Conservation (phyloP, 345 rosid genomes). For the Citrus inodora region DNA sequence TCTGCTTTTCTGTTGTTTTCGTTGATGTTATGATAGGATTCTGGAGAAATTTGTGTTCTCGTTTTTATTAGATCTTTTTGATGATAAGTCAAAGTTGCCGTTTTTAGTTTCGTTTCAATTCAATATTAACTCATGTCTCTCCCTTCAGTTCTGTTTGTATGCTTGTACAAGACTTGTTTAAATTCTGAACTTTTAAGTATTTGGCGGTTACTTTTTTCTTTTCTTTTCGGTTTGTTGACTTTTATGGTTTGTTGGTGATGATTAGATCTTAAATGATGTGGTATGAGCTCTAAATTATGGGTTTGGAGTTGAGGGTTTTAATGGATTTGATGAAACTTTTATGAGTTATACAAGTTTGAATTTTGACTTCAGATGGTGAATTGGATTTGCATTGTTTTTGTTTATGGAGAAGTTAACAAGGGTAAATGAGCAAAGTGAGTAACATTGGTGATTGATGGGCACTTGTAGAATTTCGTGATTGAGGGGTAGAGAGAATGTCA, state of each 20-base stretch:
- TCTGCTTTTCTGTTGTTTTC: background rate
- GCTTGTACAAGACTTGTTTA: background rate
- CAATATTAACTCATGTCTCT: background rate
- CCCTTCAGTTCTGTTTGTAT: background rate
- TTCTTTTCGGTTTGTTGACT: background rate
- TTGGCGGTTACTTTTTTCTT: background rate
- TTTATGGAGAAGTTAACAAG: background rate
- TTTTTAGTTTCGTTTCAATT: background rate
- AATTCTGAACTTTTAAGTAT: background rate
- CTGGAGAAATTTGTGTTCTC: background rate
- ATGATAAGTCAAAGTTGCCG: constrained; percentile 8
- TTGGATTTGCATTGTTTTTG: background rate
- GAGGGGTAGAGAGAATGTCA: constrained; percentile 55
- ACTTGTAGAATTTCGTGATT: constrained; percentile 32
- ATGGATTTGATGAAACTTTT: constrained; percentile 4
- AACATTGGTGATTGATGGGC: constrained; percentile 16
- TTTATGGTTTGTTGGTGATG: background rate
- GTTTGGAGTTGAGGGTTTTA: constrained; percentile 3
- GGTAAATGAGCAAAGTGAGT: background rate
- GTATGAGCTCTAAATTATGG: background rate
- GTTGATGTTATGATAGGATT: background rate
- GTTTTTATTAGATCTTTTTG: constrained; percentile 21
- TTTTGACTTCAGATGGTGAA: background rate
- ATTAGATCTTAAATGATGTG: constrained; percentile 21
- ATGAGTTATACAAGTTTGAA: background rate